These are phyloP conservation scores for Paraconiothyrium brasiliense DNA, from an alignment of 2,329 filamentous ascomycete genomes.

Conservation along the genomic window DNA sequence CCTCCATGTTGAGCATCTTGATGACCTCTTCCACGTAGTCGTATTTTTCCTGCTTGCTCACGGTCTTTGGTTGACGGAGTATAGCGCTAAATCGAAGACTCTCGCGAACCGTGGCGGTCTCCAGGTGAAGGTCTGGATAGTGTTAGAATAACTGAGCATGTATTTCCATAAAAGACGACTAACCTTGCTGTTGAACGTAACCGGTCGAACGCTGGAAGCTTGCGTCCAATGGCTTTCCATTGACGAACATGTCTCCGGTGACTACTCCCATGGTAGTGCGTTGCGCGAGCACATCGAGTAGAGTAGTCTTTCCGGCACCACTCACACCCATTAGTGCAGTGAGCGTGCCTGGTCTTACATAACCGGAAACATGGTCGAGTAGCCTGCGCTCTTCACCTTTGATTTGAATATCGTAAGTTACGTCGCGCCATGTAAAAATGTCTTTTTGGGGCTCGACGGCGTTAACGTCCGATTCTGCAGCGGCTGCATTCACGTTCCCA, in stretches of 20 bases:
- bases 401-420: constrained; percentile 47
- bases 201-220: constrained; percentile 51
- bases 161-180: constrained; percentile 9
- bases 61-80: constrained; percentile 60
- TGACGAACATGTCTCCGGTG: constrained; percentile 51
- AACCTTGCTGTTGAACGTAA: constrained; percentile 51
- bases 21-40: constrained; percentile 72
- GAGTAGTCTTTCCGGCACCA: constrained; percentile 51
- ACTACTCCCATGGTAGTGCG: constrained; percentile 50
- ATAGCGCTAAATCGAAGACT: constrained; percentile 47
- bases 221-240: constrained; percentile 45
- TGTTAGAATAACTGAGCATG: neutral
- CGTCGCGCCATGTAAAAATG: constrained; percentile 51
- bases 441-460: constrained; percentile 53
- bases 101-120: constrained; percentile 50
- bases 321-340: constrained; percentile 50
- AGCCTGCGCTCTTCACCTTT: constrained; percentile 60
- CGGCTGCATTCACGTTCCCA: constrained; percentile 34
- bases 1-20: constrained; percentile 72
- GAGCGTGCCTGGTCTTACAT: constrained; percentile 65
- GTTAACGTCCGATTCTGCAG: constrained; percentile 49
- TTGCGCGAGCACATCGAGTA: constrained; percentile 49
- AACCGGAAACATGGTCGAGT: constrained; percentile 64
- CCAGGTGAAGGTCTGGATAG: constrained; percentile 46
- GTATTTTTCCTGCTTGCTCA: constrained; percentile 67